phyloP scores from a whole-genome alignment of 176 grass and related monocot species.

The Eragrostis curvula region DNA sequence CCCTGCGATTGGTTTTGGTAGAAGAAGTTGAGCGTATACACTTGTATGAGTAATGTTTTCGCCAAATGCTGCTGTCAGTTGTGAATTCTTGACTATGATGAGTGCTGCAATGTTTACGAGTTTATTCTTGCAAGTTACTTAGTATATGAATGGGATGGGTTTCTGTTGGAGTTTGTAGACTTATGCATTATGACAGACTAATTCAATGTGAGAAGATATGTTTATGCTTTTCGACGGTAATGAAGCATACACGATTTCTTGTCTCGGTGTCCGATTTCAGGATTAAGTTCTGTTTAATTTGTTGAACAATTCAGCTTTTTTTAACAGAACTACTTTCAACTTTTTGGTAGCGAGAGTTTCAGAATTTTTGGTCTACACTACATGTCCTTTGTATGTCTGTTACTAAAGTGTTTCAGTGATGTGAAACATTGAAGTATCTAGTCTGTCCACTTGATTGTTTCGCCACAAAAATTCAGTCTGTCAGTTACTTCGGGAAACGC shows the following conservation, averaged over 20 bases:
- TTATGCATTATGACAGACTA: not conserved
- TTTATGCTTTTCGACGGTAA: slow-evolving; percentile 6
- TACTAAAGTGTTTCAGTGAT: slow-evolving; percentile 14
- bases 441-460: not conserved
- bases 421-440: not conserved
- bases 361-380: not conserved
- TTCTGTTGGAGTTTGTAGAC: slow-evolving; percentile 1
- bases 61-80: not conserved
- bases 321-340: not conserved
- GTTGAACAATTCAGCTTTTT: not conserved
- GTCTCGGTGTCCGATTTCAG: not conserved
- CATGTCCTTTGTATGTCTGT: not conserved
- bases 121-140: not conserved
- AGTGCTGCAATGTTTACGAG: not conserved
- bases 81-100: not conserved
- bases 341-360: not conserved
- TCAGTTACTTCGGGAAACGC: slow-evolving; percentile 13
- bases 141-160: slow-evolving; percentile 21
- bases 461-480: not conserved
- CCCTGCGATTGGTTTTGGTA: not conserved
- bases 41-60: slow-evolving; percentile 24
- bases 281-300: not conserved
- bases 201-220: not conserved
- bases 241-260: not conserved
- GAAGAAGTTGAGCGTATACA: not conserved